A percentile compares a stretch with the other conserved stretches of the same genome.
Conservation (phyloP, 176 grass and related monocot species). For the Pontederia crassipes region DNA sequence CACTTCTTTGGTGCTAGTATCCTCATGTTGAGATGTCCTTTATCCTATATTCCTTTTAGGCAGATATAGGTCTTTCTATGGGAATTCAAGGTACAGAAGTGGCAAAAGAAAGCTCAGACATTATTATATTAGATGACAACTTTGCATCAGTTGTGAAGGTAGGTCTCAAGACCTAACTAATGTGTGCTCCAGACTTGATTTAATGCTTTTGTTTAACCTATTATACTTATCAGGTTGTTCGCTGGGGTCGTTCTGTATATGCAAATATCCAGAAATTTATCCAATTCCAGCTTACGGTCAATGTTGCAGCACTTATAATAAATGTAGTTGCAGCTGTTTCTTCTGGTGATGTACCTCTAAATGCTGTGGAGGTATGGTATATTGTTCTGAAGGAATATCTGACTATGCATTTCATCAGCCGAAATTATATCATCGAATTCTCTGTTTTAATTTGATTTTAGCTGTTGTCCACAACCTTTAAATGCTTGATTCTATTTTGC, state of each 20-base stretch:
- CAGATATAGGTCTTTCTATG: conserved; percentile 98
- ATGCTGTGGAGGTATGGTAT: conserved; percentile 76
- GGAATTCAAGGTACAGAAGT: conserved; percentile 98
- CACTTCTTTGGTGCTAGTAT: not conserved
- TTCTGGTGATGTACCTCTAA: conserved; percentile 86
- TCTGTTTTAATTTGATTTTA: no score
- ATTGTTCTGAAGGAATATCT: not conserved
- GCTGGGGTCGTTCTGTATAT: conserved; percentile 93
- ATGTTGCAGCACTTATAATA: conserved; percentile 90
- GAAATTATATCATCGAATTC: no score
- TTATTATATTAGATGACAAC: conserved; percentile 96
- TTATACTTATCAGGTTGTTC: conserved; percentile 61
- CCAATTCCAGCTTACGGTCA: conserved; percentile 96
- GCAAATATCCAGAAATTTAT: conserved; percentile 99
- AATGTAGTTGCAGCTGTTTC: conserved; percentile 93
- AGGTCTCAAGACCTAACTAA: conserved; percentile 1
- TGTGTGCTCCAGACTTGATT: not conserved
- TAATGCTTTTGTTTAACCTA: not conserved
- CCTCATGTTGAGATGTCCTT: not conserved
- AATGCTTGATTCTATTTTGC: no score
- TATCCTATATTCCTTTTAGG: conserved; percentile 39
- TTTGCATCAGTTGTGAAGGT: conserved; percentile 97
- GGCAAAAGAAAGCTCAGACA: conserved; percentile 98
- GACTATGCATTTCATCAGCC: no score
- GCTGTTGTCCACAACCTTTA: no score